Percentiles rank a stretch among this genome's conserved stretches.
phyloP scores from a whole-genome alignment of 805 yeast genomes.

The Huiozyma sinensis region DNA sequence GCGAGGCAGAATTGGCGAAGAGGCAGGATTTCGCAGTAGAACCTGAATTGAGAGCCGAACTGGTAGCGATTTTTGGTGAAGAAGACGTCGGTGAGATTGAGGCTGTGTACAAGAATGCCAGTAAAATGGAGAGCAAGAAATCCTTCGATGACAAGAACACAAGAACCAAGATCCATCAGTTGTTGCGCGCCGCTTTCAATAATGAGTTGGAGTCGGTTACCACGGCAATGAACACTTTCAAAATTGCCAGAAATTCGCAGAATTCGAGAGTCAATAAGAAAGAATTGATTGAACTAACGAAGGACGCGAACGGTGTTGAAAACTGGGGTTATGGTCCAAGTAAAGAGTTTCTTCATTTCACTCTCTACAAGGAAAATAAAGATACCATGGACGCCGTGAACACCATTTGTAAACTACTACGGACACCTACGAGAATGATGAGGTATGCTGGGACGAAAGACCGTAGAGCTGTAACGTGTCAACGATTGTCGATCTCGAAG shows the following conservation, averaged over 20 bases:
- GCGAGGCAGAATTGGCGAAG: slow-evolving; percentile 21
- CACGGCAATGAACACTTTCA: slow-evolving; percentile 52
- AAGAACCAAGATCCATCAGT: slow-evolving; percentile 73
- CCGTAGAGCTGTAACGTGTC: slow-evolving; percentile 91
- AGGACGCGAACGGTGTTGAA: slow-evolving; percentile 40
- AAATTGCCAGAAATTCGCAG: slow-evolving; percentile 44
- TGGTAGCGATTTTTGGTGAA: slow-evolving; percentile 48
- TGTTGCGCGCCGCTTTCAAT: slow-evolving; percentile 62
- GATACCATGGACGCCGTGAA: slow-evolving; percentile 95
- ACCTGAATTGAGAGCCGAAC: slow-evolving; percentile 35
- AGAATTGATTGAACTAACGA: slow-evolving; percentile 28
- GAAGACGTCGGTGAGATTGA: slow-evolving; percentile 49
- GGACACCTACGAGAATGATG: slow-evolving; percentile 59
- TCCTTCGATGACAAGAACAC: slow-evolving; percentile 53
- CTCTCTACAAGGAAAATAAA: slow-evolving; percentile 84
- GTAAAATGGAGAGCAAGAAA: slow-evolving; percentile 46
- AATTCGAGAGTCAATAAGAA: slow-evolving; percentile 31
- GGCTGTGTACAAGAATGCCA: slow-evolving; percentile 43
- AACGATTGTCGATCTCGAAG: slow-evolving; percentile 57
- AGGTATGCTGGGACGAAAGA: slow-evolving; percentile 95
- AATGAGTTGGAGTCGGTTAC: slow-evolving; percentile 74
- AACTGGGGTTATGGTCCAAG: slow-evolving; percentile 67
- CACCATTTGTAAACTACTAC: slow-evolving; percentile 57
- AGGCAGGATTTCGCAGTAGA: slow-evolving; percentile 33
- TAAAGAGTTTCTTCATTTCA: slow-evolving; percentile 61